Evolutionary conservation across 805 yeast species (phyloP).

Genomic region (Metschnikowia henanensis): DNA sequence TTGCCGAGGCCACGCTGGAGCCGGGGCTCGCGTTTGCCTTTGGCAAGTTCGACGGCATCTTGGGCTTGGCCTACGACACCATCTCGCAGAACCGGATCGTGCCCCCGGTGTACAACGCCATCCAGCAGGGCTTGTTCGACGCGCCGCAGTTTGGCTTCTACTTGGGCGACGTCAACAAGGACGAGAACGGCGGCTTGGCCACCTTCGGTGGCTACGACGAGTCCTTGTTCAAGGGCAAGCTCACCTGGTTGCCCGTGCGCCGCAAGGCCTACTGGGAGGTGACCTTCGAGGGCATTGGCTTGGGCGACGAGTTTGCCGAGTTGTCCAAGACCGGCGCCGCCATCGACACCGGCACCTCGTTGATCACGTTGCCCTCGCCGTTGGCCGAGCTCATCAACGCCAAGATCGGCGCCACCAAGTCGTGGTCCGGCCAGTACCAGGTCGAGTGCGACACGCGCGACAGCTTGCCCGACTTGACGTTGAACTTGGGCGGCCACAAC

Average conservation of each 20-base stretch:
- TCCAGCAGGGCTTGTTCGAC: conserved; percentile 78
- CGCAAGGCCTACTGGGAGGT: conserved; percentile 99
- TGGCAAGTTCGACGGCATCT: conserved; percentile 97
- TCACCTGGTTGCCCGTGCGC: conserved; percentile 96
- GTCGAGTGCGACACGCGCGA: conserved; percentile 88
- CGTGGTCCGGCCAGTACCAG: conserved; percentile 97
- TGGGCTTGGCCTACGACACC: conserved; percentile 92
- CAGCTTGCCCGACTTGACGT: conserved; percentile 85
- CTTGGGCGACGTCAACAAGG: conserved; percentile 74
- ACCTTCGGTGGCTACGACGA: conserved; percentile 94
- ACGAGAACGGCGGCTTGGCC: conserved; percentile 83
- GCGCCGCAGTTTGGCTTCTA: conserved; percentile 85
- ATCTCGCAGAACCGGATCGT: conserved; percentile 87
- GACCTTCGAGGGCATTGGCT: conserved; percentile 81
- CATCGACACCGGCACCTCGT: conserved; percentile 97
- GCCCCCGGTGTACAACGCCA: conserved; percentile 93
- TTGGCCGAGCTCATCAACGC: conserved; percentile 94
- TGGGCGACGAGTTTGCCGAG: conserved; percentile 90
- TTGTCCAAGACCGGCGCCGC: conserved; percentile 90
- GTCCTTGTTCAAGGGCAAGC: conserved; percentile 72
- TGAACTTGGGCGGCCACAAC: conserved; percentile 86
- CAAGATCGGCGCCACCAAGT: conserved; percentile 95
- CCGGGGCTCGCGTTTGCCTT: conserved; percentile 98
- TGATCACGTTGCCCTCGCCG: conserved; percentile 92
- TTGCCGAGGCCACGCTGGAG: conserved; percentile 96